Conservation (phyloP, 106 monocot species). For the Acorus calamus region DNA sequence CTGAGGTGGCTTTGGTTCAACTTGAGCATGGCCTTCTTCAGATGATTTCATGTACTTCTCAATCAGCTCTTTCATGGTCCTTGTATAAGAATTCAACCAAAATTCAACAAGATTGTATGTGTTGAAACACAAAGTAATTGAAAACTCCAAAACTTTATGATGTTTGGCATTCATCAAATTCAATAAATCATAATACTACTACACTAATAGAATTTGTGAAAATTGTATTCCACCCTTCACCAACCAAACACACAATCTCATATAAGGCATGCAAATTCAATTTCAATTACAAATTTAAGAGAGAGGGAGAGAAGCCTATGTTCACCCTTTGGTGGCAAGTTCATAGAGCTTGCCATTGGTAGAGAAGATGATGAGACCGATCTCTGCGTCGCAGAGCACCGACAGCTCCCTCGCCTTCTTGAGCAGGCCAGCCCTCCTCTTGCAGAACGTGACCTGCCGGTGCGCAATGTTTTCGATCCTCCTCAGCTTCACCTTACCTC, state of each 20-base stretch:
- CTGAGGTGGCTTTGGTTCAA: slow-evolving; percentile 23
- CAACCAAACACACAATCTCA: too few species aligned
- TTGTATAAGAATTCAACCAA: background rate
- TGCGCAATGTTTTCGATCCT: slow-evolving; percentile 12
- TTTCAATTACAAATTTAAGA: too few species aligned
- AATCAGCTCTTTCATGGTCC: slow-evolving; percentile 25
- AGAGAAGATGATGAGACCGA: slow-evolving; percentile 15
- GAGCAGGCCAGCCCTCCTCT: slow-evolving; percentile 10
- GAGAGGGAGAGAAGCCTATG: too few species aligned
- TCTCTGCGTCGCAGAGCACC: slow-evolving; percentile 15
- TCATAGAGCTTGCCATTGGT: slow-evolving; percentile 15
- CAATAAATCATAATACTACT: too few species aligned
- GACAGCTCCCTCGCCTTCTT: slow-evolving; percentile 18
- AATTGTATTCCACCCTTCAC: too few species aligned
- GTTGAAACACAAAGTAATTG: too few species aligned
- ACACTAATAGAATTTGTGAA: too few species aligned
- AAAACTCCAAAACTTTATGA: too few species aligned
- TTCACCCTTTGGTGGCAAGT: slow-evolving; percentile 12
- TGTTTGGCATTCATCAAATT: too few species aligned
- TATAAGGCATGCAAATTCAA: too few species aligned
- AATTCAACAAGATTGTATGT: background rate
- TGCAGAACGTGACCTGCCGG: slow-evolving; percentile 18
- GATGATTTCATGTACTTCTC: slow-evolving; percentile 23
- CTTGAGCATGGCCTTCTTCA: slow-evolving; percentile 11
- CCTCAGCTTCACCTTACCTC: slow-evolving; percentile 19